A percentile compares a stretch with the other conserved stretches of the same genome.
phyloP scores from a whole-genome alignment of 2,329 filamentous ascomycete species.

The Alternaria panax region DNA sequence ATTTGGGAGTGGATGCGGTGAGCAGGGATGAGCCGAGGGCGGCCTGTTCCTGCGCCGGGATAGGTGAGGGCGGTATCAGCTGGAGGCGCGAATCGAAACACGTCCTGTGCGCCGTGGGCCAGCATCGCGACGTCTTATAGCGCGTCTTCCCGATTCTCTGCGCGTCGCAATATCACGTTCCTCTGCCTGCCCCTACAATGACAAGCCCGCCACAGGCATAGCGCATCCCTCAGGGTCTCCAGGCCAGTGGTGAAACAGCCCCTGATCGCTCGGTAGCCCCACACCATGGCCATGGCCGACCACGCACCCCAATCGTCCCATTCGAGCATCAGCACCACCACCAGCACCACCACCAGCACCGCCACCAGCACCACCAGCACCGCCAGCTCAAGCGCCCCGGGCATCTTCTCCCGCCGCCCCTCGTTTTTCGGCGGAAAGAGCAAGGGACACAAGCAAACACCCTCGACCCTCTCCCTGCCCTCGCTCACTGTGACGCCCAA shows the following conservation, averaged over 20 bases:
- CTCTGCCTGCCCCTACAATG: neutral
- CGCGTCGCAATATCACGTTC: neutral
- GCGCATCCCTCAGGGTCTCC: neutral
- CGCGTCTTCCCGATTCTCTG: neutral
- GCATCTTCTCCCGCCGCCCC: conserved; percentile 43
- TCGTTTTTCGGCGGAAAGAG: conserved; percentile 41
- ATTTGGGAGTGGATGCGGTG: neutral
- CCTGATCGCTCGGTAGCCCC: conserved; percentile 23
- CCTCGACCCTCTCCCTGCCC: conserved; percentile 12
- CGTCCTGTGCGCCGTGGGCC: neutral
- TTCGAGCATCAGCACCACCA: too few species aligned
- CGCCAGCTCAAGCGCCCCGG: conserved; percentile 5
- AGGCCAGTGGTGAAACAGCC: conserved; percentile 14
- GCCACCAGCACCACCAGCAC: too few species aligned
- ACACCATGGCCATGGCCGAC: conserved; percentile 27
- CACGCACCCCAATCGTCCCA: conserved; percentile 9
- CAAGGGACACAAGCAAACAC: conserved; percentile 20
- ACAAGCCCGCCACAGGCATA: too few species aligned
- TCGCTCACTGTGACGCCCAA: conserved; percentile 14
- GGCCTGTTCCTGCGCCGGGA: conserved; percentile 23
- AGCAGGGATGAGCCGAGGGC: conserved; percentile 6
- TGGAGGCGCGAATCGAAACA: conserved; percentile 14
- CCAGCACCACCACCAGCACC: too few species aligned
- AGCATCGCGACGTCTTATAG: too few species aligned
- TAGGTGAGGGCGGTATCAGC: conserved; percentile 13